phyloP scores from a whole-genome alignment of 495 filamentous ascomycete species.

The Cudoniella acicularis region DNA sequence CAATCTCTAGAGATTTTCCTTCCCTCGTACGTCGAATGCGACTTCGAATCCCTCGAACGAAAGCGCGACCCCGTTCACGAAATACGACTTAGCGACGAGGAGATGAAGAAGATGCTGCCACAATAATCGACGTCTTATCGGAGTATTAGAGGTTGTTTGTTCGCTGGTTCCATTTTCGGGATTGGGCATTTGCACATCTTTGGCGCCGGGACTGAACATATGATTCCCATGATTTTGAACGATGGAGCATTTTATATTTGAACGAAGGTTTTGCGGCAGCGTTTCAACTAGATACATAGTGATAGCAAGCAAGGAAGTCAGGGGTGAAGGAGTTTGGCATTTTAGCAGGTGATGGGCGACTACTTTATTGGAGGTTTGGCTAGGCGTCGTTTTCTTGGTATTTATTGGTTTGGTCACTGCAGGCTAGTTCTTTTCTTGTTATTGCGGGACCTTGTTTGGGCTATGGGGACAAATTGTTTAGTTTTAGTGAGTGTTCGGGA shows the following conservation, averaged over 20 bases:
- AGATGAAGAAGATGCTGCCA: constrained; percentile 53
- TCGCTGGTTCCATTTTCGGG: constrained; percentile 8
- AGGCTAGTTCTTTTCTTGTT: constrained; percentile 17
- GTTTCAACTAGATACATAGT: constrained; percentile 17
- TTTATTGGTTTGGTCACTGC: constrained; percentile 10
- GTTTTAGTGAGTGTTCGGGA: not conserved
- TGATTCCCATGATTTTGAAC: constrained; percentile 24
- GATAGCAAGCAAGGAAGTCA: constrained; percentile 2
- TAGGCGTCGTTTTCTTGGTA: constrained; percentile 1
- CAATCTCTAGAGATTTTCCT: constrained; percentile 46
- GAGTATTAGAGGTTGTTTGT: constrained; percentile 10
- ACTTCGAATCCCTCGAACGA: constrained; percentile 58
- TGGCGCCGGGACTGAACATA: constrained; percentile 24
- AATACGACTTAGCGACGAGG: constrained; percentile 61
- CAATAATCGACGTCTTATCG: constrained; percentile 33
- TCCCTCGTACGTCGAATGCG: constrained; percentile 52
- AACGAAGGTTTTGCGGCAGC: constrained; percentile 2
- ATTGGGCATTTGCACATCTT: constrained; percentile 13
- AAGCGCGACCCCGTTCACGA: constrained; percentile 65
- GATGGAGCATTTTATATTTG: constrained; percentile 19
- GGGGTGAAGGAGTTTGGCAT: constrained; percentile 10
- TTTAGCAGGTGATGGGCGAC: not conserved
- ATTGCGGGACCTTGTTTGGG: not conserved
- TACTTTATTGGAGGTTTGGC: not conserved
- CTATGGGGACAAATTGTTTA: not conserved